Evolutionary conservation across 331 rosid species (phyloP), one percentile per base, ranked within the genome.

Genomic region (Stylosanthes scabra): DNA sequence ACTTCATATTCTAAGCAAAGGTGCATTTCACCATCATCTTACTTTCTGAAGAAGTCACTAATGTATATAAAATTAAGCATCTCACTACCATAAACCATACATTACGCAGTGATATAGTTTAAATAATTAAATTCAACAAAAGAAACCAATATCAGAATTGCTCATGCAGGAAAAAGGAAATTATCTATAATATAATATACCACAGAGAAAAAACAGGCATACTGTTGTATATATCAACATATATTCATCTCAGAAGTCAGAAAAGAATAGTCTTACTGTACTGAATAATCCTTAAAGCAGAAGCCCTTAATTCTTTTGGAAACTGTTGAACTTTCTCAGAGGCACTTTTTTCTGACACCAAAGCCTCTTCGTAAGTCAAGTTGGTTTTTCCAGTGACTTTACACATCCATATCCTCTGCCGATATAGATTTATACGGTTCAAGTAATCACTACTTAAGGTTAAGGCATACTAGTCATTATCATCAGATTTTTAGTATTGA

Each of bases 351-450:
- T 94, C 97, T 39, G 97, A 89, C 59, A 94, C 92, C 79, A 89
- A 62, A 73, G 99, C 99, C 87, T 94, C 99, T 76, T 94, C 99
- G 72, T 85, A 94, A 10, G 99, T 94, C 90, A 94, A 82, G 76
- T 72, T 87, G 60, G 82, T 84, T 82, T 91, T 94, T 79, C 97
- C 96, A 31, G 96, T 86, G 76, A 85, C 86, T 80, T 91, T 91
- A 67, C 99, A 94, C 75, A 66, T 81, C 99, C 99, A 94, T 68
- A 90, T 57, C 83, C 99, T 89, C 80, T 72, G 97, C 49, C 97
- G 92, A 74, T 94, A 94, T 29, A 87, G 66, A 80, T 91, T 91
- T 72, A 90, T 80, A 74, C 82, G 82, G 55, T 83, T 85, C 87
- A 94, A 63, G 83, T 94, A 94, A 66, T 88, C 90, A 69, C 97